phyloP scores from a whole-genome alignment of 768 basidiomycete species.

The Agrocybe pediades region DNA sequence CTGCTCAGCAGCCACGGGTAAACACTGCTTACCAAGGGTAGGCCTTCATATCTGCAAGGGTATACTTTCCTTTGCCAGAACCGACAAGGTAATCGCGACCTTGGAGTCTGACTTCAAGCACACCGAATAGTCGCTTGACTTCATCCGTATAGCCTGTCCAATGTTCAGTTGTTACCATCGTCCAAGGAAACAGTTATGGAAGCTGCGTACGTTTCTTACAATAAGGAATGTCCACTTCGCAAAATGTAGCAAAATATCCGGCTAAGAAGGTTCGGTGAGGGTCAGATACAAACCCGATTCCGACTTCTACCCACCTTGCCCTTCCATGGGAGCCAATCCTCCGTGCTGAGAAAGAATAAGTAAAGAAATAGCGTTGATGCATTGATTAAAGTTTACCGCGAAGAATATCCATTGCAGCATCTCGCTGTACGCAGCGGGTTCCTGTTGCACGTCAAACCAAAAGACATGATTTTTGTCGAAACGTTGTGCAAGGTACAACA shows the following conservation, averaged over 20 bases:
- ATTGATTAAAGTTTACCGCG: constrained; percentile 38
- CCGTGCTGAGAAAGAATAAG: constrained; percentile 56
- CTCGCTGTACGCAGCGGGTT: constrained; percentile 67
- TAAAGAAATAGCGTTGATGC: background rate
- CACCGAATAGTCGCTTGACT: constrained; percentile 83
- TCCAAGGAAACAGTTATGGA: no score
- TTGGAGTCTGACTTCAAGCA: constrained; percentile 73
- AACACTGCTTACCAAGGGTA: constrained; percentile 53
- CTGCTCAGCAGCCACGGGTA: background rate
- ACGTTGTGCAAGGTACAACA: constrained; percentile 77
- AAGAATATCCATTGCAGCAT: constrained; percentile 90
- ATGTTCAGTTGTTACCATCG: no score
- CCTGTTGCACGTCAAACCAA: constrained; percentile 55
- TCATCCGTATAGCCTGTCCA: constrained; percentile 74
- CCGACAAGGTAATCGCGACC: constrained; percentile 81
- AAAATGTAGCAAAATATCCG: constrained; percentile 65
- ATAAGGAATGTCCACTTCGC: constrained; percentile 70
- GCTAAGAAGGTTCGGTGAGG: constrained; percentile 33
- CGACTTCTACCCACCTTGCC: constrained; percentile 42
- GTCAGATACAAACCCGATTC: no score
- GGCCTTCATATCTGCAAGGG: constrained; percentile 73
- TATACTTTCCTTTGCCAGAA: constrained; percentile 65
- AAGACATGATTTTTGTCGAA: constrained; percentile 80
- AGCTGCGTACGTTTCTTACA: constrained; percentile 64
- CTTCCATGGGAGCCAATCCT: constrained; percentile 86